Evolutionary conservation across 2,329 filamentous ascomycete genomes (phyloP), one percentile per base, ranked within the genome.

Genomic region (Colletotrichum gloeosporioides): DNA sequence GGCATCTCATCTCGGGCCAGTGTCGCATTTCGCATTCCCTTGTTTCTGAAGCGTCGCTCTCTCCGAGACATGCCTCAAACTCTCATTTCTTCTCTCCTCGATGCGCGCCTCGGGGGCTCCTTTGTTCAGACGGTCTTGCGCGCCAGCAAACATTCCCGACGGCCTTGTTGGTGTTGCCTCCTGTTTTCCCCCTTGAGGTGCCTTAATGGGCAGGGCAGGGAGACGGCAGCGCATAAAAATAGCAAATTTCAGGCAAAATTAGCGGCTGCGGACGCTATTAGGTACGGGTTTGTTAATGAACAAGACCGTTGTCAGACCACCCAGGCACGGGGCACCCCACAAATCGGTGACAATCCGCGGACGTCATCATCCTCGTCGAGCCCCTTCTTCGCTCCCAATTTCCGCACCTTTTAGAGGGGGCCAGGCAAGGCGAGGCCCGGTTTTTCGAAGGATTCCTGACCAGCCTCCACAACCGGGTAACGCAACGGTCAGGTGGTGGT

Each of bases 281-380:
- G 25, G 69, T 73, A 59, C 59, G 15, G 73, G 59, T 55, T 69
- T 65, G 70, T 61, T 63, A 34, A 69, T 59, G 59, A 36, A 61
- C 65, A 61, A 69, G 49, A 32, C 70, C 44, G 65, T 69, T 69
- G 71, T 76, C 74, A 76, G 70, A 76, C 64, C 59, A 76, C 49
- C 29, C 57, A 64, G 44, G 70, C 64, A 59, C 71, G 67, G 36
- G 73, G 53, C 36, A 36, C 70, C 71, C 70, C 74, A 65, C 49
- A 49, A 62, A 36, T 49, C 9, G 15, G 70, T 59, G 49, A 69
- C 57, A 36, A 61, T 65, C n/a, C 25, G 57, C 12, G 70, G 64
- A 69, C 70, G 64, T 76, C 74, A 76, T 76, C 31, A 39, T 34
- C 44, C 29, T 18, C 22, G n/a, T 53, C 29, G 9, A 8, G 16